Conservation (phyloP, 2,329 filamentous ascomycete species). For the Septoria petroselini region DNA sequence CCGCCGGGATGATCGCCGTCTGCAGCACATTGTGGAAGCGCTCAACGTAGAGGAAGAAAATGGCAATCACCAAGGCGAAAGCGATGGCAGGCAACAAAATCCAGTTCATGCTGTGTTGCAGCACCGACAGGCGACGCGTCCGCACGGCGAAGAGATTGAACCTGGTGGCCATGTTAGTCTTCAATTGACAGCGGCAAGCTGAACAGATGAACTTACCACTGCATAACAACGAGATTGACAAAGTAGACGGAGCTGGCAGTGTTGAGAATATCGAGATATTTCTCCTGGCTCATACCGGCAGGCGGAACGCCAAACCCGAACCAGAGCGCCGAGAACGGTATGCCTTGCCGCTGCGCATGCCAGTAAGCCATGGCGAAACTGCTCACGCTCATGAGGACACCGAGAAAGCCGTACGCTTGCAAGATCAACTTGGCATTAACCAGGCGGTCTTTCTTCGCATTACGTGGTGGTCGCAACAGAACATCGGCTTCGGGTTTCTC, state of each 20-base stretch:
- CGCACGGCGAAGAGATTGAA: conserved; percentile 71
- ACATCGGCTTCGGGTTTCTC: conserved; percentile 75
- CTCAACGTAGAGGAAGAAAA: conserved; percentile 65
- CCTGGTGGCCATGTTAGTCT: conserved; percentile 44
- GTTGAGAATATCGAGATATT: conserved; percentile 56
- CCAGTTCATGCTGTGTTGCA: conserved; percentile 71
- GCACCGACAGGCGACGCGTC: conserved; percentile 58
- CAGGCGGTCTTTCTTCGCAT: conserved; percentile 66
- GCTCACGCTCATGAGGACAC: conserved; percentile 48
- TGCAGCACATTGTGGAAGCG: conserved; percentile 59
- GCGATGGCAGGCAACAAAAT: conserved; percentile 68
- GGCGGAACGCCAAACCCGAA: conserved; percentile 61
- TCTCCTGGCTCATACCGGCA: conserved; percentile 50
- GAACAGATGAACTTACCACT: conserved; percentile 25
- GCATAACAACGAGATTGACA: conserved; percentile 75
- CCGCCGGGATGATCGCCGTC: conserved; percentile 63
- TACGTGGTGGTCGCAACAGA: conserved; percentile 64
- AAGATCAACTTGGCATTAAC: conserved; percentile 71
- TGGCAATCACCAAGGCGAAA: conserved; percentile 65
- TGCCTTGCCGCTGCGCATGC: conserved; percentile 50
- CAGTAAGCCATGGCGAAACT: conserved; percentile 49
- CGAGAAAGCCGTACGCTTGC: conserved; percentile 70
- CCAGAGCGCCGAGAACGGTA: conserved; percentile 66
- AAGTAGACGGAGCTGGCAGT: conserved; percentile 73
- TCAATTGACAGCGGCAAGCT: neutral